A percentile compares a stretch with the other conserved stretches of the same genome.
Conservation (phyloP, 2,329 filamentous ascomycete species). For the Peltaster fructicola region DNA sequence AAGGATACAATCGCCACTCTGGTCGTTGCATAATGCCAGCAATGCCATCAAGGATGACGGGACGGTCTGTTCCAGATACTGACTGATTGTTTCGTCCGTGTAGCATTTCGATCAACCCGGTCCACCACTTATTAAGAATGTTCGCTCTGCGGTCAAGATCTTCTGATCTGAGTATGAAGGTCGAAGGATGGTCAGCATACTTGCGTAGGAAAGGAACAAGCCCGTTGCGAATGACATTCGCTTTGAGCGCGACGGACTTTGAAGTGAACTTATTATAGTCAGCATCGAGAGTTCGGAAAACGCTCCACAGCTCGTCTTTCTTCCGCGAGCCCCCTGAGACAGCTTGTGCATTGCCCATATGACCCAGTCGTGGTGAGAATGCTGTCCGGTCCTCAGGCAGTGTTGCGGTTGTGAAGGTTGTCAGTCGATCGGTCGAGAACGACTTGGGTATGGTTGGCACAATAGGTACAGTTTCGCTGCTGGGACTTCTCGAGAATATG, state of each 20-base stretch:
- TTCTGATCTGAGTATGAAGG: constrained; percentile 49
- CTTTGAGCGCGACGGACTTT: constrained; percentile 57
- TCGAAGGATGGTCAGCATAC: constrained; percentile 51
- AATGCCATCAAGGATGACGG: constrained; percentile 60
- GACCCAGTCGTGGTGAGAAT: constrained; percentile 6
- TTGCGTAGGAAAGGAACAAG: constrained; percentile 63
- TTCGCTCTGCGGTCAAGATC: constrained; percentile 65
- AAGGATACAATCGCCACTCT: constrained; percentile 66
- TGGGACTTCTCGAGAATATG: not conserved
- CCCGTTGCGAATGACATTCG: constrained; percentile 52
- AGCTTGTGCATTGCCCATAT: too few relatives aligned
- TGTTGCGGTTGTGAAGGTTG: too few relatives aligned
- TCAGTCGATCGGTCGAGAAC: constrained; percentile 31
- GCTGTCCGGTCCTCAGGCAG: constrained; percentile 24
- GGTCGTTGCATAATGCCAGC: constrained; percentile 71
- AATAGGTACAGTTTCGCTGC: constrained; percentile 15
- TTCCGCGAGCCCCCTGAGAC: constrained; percentile 26
- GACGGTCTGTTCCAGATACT: constrained; percentile 68
- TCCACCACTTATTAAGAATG: constrained; percentile 87
- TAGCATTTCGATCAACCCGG: constrained; percentile 60
- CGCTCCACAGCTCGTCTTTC: constrained; percentile 52
- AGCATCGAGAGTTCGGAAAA: constrained; percentile 49
- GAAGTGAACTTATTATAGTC: constrained; percentile 58
- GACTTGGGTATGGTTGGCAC: constrained; percentile 29
- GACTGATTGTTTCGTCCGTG: constrained; percentile 58